Evolutionary conservation across 305 asterid species (phyloP).

Genomic region (Euphrasia arctica): DNA sequence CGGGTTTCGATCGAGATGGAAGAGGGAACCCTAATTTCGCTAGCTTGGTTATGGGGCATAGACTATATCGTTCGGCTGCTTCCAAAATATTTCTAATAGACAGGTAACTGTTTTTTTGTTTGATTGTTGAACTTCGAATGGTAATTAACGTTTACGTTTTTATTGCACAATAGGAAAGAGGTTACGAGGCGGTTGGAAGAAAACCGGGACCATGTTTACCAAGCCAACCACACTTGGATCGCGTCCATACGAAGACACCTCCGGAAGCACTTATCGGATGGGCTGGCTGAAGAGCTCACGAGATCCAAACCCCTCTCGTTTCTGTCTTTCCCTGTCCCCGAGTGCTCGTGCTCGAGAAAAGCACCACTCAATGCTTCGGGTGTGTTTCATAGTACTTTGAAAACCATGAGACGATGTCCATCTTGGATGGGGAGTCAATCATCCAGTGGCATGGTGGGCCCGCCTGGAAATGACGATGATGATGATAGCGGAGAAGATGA

Average conservation of each 20-base stretch:
- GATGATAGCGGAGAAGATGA: slow-evolving; percentile 59
- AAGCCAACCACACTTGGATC: slow-evolving; percentile 80
- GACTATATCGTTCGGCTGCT: slow-evolving; percentile 65
- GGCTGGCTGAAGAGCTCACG: slow-evolving; percentile 43
- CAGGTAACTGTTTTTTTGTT: slow-evolving; percentile 44
- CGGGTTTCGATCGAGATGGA: slow-evolving; percentile 95
- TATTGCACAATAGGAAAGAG: slow-evolving; percentile 44
- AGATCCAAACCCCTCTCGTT: slow-evolving; percentile 51
- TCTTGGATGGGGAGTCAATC: slow-evolving; percentile 55
- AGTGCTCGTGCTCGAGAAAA: slow-evolving; percentile 64
- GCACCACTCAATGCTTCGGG: slow-evolving; percentile 35
- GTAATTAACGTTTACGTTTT: background rate
- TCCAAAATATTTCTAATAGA: slow-evolving; percentile 71
- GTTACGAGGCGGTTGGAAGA: slow-evolving; percentile 56
- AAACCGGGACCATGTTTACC: slow-evolving; percentile 63
- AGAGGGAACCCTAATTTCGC: slow-evolving; percentile 87
- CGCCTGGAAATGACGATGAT: slow-evolving; percentile 45
- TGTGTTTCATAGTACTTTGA: slow-evolving; percentile 37
- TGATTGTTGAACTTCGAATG: background rate
- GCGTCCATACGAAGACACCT: slow-evolving; percentile 52
- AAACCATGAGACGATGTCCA: slow-evolving; percentile 55
- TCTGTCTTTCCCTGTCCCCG: slow-evolving; percentile 79
- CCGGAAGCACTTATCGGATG: slow-evolving; percentile 51
- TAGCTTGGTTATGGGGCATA: slow-evolving; percentile 89
- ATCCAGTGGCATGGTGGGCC: slow-evolving; percentile 4